Base-by-base conservation (phyloP, 768 basidiomycete species). In the Tricholoma sp. region DNA sequence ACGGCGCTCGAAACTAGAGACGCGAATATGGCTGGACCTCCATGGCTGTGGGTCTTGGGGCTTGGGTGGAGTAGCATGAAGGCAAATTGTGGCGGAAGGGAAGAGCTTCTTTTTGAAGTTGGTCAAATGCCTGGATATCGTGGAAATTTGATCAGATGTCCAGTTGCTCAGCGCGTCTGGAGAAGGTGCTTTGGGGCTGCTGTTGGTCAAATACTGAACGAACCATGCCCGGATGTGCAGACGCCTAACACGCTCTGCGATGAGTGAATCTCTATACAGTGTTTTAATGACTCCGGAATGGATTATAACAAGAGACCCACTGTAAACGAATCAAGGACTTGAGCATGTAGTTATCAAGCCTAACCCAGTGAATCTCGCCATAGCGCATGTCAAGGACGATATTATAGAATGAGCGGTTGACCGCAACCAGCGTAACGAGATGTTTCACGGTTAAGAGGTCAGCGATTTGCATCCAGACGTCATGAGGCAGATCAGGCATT, bases 171-270 rank as follows among this genome's bases (percentile, higher is more conserved):
- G 22, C n/a, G 3, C 9, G 22, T 46, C 18, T 21, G 29, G n/a
- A 16, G 52, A 45, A 9, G 47, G 29, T 32, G 34, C 39, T 24
- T 46, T 49, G 39, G 57, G 31, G 41, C 69, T 64, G 32, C 67
- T 57, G 45, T 65, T 63, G 16, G 69, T 57, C 22, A 75, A 68
- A 55, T 69, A 69, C 22, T 74, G 69, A 49, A 78, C 66, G 59
- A 76, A 76, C 74, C 76, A 76, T 10, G 73, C 72, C 1, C 73
- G 70, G 19, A 78, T 67, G 37, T 67, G 64, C 12, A 76, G 63
- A 18, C 66, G 66, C 19, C 68, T 63, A n/a, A 76, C 76, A 37
- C 68, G 67, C 19, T 49, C 27, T 0, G 72, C 74, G 31, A 74
- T 66, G 4, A 66, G 51, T 34, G 72, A 72, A 14, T 66, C 65